A percentile compares a stretch with the other conserved stretches of the same genome.
phyloP scores from a whole-genome alignment of 805 yeast genomes.

The Saturnispora besseyi region DNA sequence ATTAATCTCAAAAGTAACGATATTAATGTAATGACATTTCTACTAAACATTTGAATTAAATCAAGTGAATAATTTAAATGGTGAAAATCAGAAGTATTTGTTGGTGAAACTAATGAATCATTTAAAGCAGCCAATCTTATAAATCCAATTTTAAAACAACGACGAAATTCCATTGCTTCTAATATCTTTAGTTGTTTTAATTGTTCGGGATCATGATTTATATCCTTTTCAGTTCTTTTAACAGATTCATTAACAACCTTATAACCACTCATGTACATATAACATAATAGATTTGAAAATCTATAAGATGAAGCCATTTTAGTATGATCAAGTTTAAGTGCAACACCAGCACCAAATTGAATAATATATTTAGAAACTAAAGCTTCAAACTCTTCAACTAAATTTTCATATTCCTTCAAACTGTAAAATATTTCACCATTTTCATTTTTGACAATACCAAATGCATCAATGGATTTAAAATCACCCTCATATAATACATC shows the following conservation, averaged over 20 bases:
- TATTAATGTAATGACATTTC: slow-evolving; percentile 13
- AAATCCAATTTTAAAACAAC: slow-evolving; percentile 15
- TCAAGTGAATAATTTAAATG: slow-evolving; percentile 10
- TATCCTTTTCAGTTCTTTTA: neutral
- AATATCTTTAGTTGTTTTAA: slow-evolving; percentile 12
- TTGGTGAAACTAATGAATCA: slow-evolving; percentile 7
- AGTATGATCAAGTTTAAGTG: neutral
- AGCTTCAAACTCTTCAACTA: slow-evolving; percentile 15
- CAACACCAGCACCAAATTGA: slow-evolving; percentile 8
- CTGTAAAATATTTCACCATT: neutral
- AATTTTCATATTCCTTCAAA: slow-evolving; percentile 15
- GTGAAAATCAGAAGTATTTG: neutral
- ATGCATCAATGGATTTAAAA: neutral
- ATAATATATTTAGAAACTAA: slow-evolving; percentile 9
- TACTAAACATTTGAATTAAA: slow-evolving; percentile 17
- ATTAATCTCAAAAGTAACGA: slow-evolving; percentile 13
- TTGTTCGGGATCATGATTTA: neutral
- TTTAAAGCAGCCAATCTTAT: slow-evolving; percentile 17
- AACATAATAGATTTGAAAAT: slow-evolving; percentile 15
- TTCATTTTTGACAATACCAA: neutral
- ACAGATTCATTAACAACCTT: slow-evolving; percentile 5
- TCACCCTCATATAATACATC: neutral
- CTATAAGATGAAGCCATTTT: neutral
- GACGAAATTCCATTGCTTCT: slow-evolving; percentile 12
- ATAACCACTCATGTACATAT: slow-evolving; percentile 17